These are phyloP conservation scores for Bocquillonia castaneifolia DNA, from an alignment of 441 rosid genomes.

Conservation along the genomic window DNA sequence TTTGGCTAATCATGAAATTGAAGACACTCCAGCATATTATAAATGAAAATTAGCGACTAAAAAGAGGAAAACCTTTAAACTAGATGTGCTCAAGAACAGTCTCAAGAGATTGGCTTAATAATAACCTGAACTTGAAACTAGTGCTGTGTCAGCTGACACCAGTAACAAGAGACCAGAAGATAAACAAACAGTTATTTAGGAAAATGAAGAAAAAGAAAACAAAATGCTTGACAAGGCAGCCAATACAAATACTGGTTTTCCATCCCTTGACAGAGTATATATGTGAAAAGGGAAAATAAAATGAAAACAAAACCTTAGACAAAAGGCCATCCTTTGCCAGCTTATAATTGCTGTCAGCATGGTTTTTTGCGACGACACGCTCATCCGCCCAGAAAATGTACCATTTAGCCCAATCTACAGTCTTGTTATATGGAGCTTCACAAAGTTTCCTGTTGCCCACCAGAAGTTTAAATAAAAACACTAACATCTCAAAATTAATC, in stretches of 20 bases:
- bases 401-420: constrained; percentile 88
- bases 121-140: neutral
- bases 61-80: neutral
- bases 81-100: constrained; percentile 6
- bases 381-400: constrained; percentile 85
- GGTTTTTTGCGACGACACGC: constrained; percentile 72
- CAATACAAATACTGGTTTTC: neutral
- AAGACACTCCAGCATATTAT: neutral
- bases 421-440: constrained; percentile 77
- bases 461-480: constrained; percentile 23
- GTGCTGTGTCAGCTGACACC: neutral
- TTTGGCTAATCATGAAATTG: neutral
- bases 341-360: constrained; percentile 83
- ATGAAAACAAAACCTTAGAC: constrained; percentile 60
- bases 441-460: constrained; percentile 62
- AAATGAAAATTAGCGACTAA: constrained; percentile 8
- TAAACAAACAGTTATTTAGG: neutral
- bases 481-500: constrained; percentile 24
- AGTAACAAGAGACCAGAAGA: constrained; percentile 2
- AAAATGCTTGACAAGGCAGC: constrained; percentile 2
- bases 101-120: neutral
- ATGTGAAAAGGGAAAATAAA: neutral
- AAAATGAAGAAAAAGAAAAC: constrained; percentile 8
- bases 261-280: neutral
- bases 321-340: constrained; percentile 65